Evolutionary conservation across 2,329 filamentous ascomycete species (phyloP).

Genomic region (Cercospora nicotianae): DNA sequence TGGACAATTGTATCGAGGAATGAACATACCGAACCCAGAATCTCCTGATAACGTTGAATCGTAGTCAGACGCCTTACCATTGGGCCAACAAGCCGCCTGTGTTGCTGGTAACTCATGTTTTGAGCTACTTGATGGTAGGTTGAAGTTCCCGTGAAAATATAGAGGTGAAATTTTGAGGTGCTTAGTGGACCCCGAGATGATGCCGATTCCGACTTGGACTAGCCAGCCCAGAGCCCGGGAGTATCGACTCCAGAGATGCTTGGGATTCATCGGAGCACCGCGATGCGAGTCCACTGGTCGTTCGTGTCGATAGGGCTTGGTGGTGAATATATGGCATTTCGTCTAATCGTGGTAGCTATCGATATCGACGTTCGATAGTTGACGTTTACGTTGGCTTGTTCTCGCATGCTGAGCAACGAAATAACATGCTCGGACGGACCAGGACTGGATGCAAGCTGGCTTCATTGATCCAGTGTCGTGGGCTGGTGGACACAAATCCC

Average conservation of each 20-base stretch:
- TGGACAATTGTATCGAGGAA: too few species aligned
- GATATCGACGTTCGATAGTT: not conserved
- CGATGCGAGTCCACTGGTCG: not conserved
- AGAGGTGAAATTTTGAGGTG: not conserved
- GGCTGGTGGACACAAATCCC: not conserved
- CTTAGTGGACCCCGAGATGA: too few species aligned
- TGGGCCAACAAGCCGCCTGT: too few species aligned
- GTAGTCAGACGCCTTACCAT: conserved; percentile 57
- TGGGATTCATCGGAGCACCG: not conserved
- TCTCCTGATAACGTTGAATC: conserved; percentile 44
- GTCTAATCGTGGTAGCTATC: not conserved
- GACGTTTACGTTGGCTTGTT: not conserved
- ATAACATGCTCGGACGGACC: not conserved
- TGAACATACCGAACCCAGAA: conserved; percentile 40
- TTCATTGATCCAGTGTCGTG: not conserved
- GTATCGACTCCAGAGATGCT: not conserved
- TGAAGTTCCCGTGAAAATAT: not conserved
- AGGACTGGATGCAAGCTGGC: not conserved
- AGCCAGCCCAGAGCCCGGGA: not conserved
- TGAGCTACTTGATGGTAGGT: not conserved
- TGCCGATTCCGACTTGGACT: not conserved
- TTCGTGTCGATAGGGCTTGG: not conserved
- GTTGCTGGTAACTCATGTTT: too few species aligned
- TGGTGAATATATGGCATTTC: not conserved
- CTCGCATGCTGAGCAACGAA: not conserved